phyloP scores from a whole-genome alignment of 257 asterid genomes.

The Leptodermis oblonga region DNA sequence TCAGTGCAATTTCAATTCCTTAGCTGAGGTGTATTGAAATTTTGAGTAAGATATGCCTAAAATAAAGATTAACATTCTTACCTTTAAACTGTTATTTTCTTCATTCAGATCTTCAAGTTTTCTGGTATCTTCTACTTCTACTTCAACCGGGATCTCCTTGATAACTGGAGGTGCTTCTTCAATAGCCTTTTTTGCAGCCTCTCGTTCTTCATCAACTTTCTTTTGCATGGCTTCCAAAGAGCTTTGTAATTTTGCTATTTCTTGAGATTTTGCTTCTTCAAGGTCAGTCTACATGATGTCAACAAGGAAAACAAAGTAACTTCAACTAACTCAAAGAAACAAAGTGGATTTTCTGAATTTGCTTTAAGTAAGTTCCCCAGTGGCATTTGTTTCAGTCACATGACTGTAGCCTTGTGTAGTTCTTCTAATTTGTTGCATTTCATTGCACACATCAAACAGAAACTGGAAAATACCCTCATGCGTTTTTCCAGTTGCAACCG shows the following conservation, averaged over 20 bases:
- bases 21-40: neutral
- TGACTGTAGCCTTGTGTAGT: neutral
- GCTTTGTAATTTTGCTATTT: conserved; percentile 62
- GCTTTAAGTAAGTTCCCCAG: neutral
- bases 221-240: conserved; percentile 67
- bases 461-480: conserved; percentile 53
- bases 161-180: conserved; percentile 95
- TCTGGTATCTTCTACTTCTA: conserved; percentile 90
- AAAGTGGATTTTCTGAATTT: neutral
- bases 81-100: conserved; percentile 74
- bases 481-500: conserved; percentile 97
- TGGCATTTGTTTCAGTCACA: neutral
- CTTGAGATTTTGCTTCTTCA: conserved; percentile 89
- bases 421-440: neutral
- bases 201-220: conserved; percentile 84
- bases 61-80: conserved; percentile 19
- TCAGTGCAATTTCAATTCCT: neutral
- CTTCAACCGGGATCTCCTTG: conserved; percentile 80
- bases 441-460: neutral
- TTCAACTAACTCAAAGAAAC: neutral
- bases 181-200: conserved; percentile 83
- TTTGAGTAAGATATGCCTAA: neutral
- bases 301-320: neutral
- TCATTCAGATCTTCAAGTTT: conserved; percentile 66
- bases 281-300: conserved; percentile 62